A percentile compares a stretch with the other conserved stretches of the same genome.
These are phyloP conservation scores for Fusarium zealandicum DNA, from an alignment of 2,329 filamentous ascomycete species.

Conservation along the genomic window DNA sequence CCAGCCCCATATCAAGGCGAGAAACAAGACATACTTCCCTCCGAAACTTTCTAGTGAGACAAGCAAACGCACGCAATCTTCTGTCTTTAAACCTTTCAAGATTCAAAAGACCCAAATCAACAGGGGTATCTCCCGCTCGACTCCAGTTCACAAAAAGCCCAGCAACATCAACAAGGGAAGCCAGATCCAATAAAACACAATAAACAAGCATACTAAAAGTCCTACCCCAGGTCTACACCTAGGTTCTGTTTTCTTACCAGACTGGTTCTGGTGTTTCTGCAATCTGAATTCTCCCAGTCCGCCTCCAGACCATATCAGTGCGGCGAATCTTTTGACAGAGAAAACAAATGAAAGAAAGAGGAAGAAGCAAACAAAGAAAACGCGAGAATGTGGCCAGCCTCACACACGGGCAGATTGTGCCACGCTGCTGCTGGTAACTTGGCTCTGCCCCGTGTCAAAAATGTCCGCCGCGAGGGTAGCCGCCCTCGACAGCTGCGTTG, in stretches of 20 bases:
- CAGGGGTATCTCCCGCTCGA: constrained; percentile 16
- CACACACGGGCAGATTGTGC: constrained; percentile 19
- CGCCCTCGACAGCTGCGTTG: constrained; percentile 39
- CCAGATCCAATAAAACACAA: background rate
- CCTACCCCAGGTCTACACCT: constrained; percentile 16
- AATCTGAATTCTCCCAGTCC: background rate
- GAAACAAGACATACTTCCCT: background rate
- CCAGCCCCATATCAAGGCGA: background rate
- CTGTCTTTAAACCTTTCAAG: background rate
- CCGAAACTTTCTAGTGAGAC: background rate
- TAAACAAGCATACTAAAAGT: constrained; percentile 3
- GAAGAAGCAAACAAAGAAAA: background rate
- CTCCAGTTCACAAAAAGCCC: background rate
- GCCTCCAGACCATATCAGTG: background rate
- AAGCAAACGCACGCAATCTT: background rate
- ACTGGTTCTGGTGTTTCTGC: constrained; percentile 23
- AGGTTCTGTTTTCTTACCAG: constrained; percentile 32
- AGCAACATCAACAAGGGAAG: background rate
- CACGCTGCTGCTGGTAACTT: constrained; percentile 13
- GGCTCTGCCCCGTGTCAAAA: constrained; percentile 6
- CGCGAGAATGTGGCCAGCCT: background rate
- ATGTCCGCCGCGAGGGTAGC: constrained; percentile 38
- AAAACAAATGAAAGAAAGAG: background rate
- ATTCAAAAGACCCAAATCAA: constrained; percentile 11
- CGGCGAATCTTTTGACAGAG: background rate